phyloP scores from a whole-genome alignment of 495 filamentous ascomycete species.

The Aeminium ludgeri region DNA sequence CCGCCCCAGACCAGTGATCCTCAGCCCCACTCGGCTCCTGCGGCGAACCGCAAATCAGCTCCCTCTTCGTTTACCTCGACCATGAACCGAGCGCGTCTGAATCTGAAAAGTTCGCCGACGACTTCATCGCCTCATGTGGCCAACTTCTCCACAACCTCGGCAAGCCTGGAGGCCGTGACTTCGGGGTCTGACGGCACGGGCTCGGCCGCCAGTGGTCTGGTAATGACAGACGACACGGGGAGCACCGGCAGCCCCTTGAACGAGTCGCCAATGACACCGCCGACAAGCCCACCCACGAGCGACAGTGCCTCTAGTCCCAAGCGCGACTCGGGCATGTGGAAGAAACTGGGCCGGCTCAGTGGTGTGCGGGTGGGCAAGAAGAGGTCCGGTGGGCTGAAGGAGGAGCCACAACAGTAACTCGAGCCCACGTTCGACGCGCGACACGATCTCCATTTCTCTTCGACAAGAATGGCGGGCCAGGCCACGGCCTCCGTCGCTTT shows the following conservation, averaged over 20 bases:
- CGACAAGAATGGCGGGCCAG: no score
- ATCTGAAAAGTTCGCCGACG: conserved; percentile 10
- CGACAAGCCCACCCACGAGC: conserved; percentile 24
- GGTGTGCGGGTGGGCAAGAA: conserved; percentile 16
- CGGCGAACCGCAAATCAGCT: conserved; percentile 17
- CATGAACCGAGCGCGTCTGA: conserved; percentile 17
- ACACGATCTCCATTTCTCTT: no score
- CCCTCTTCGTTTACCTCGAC: conserved; percentile 19
- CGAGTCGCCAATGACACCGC: conserved; percentile 24
- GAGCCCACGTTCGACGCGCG: neutral
- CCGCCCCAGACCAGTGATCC: conserved; percentile 11
- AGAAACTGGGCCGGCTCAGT: conserved; percentile 12
- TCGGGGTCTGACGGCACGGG: conserved; percentile 4
- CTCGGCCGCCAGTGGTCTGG: conserved; percentile 16
- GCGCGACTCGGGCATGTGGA: conserved; percentile 17
- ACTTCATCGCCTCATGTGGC: conserved; percentile 4
- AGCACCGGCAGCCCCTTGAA: conserved; percentile 18
- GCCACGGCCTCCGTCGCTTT: no score
- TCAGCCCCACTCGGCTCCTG: conserved; percentile 10
- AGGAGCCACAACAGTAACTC: conserved; percentile 8
- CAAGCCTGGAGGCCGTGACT: conserved; percentile 3
- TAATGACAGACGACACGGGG: conserved; percentile 23
- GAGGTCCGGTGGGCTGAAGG: conserved; percentile 13
- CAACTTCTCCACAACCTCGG: neutral
- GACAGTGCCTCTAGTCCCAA: conserved; percentile 16